Percentiles rank a stretch among this genome's conserved stretches.
Evolutionary conservation across 192 early-diverging fungal genomes (phyloP).

Genomic region (Haplosporangium gracile): DNA sequence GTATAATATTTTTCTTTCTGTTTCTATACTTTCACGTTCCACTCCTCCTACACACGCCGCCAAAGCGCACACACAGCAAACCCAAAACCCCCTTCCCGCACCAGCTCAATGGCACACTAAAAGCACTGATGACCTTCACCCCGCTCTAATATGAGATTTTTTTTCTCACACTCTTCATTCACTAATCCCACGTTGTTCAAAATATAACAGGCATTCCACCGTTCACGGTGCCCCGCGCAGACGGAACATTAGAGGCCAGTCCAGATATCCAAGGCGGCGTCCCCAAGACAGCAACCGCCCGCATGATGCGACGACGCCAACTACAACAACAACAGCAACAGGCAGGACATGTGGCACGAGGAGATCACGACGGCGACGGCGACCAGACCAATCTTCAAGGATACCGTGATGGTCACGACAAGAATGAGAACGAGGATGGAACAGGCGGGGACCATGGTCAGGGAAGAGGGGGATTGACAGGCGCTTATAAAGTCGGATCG

Average conservation of each 20-base stretch:
- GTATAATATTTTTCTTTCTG: conserved; percentile 9
- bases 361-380: conserved; percentile 50
- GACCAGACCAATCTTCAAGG: conserved; percentile 41
- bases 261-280: conserved; percentile 2
- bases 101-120: background rate
- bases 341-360: background rate
- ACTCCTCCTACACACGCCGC: background rate
- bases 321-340: background rate
- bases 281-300: conserved; percentile 11
- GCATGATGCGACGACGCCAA: conserved; percentile 46
- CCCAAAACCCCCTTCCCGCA: background rate
- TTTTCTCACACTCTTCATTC: background rate
- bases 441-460: background rate
- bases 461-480: background rate
- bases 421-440: background rate
- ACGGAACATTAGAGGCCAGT: conserved; percentile 41
- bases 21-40: background rate
- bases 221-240: conserved; percentile 48
- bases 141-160: background rate
- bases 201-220: conserved; percentile 37
- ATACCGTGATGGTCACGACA: conserved; percentile 32
- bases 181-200: background rate
- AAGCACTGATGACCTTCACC: background rate
- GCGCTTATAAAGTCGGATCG: conserved; percentile 5
- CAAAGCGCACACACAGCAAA: background rate